Conservation (phyloP, 2,329 filamentous ascomycete genomes). For the Chrysoporthe austroafricana region DNA sequence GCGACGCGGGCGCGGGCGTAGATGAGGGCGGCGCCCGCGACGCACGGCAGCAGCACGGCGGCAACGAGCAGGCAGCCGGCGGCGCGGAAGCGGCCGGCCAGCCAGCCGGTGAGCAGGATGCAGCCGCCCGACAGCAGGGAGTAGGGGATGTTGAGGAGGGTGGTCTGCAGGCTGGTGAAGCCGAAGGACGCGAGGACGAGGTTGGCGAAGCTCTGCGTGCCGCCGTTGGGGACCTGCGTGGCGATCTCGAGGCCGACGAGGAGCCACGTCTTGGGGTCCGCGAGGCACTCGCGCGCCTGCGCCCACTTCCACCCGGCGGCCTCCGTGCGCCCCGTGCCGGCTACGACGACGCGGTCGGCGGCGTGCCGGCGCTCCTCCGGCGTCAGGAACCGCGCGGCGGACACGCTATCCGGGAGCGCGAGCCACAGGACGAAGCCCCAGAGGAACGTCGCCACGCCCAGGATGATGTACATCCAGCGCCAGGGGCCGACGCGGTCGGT, state of each 20-base stretch:
- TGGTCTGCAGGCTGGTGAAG: slow-evolving; percentile 57
- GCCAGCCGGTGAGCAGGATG: slow-evolving; percentile 54
- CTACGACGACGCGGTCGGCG: slow-evolving; percentile 49
- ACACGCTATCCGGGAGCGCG: slow-evolving; percentile 57
- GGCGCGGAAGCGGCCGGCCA: slow-evolving; percentile 55
- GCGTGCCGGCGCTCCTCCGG: slow-evolving; percentile 55
- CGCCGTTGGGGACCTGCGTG: slow-evolving; percentile 65
- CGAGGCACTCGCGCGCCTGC: slow-evolving; percentile 57
- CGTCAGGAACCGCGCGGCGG: slow-evolving; percentile 60
- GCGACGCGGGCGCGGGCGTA: slow-evolving; percentile 48
- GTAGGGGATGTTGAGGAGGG: slow-evolving; percentile 63
- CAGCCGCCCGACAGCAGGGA: slow-evolving; percentile 53
- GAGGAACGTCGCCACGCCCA: slow-evolving; percentile 54
- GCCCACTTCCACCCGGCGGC: slow-evolving; percentile 52
- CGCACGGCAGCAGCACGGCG: slow-evolving; percentile 53
- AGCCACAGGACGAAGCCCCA: slow-evolving; percentile 54
- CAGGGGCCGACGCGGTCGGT: slow-evolving; percentile 49
- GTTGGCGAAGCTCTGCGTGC: slow-evolving; percentile 62
- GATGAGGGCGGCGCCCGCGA: slow-evolving; percentile 57
- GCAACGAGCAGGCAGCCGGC: slow-evolving; percentile 57
- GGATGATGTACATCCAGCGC: slow-evolving; percentile 62
- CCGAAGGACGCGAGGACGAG: slow-evolving; percentile 60
- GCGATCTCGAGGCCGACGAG: slow-evolving; percentile 57
- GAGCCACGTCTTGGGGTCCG: slow-evolving; percentile 64
- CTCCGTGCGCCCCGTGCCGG: slow-evolving; percentile 56